Conservation (phyloP, 345 rosid species). For the Jatropha curcas region DNA sequence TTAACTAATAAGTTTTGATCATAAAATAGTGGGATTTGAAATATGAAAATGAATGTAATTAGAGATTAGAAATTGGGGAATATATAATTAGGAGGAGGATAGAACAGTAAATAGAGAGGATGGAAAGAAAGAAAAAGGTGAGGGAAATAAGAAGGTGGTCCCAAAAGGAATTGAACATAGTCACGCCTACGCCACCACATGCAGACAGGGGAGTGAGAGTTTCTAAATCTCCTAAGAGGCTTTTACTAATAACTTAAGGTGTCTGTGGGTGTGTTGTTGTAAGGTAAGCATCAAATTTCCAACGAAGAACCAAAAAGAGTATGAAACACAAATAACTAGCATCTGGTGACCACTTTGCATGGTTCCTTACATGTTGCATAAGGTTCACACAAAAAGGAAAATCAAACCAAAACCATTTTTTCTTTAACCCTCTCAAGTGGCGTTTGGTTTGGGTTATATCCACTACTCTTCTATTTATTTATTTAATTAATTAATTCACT, state of each 20-base stretch:
- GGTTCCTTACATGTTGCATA: constrained; percentile 15
- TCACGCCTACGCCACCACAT: constrained; percentile 53
- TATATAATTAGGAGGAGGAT: no score
- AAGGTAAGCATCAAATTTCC: constrained; percentile 42
- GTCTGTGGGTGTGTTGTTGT: constrained; percentile 11
- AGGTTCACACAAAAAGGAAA: constrained; percentile 17
- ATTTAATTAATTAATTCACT: no score
- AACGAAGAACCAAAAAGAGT: constrained; percentile 29
- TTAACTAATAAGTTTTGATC: no score
- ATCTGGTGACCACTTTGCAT: constrained; percentile 34
- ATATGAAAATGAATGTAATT: no score
- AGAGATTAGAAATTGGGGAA: no score
- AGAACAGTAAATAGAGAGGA: not conserved
- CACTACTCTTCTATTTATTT: no score
- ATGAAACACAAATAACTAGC: constrained; percentile 18
- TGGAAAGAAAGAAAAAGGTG: no score
- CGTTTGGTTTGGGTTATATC: no score
- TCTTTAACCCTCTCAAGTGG: no score
- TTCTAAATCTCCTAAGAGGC: constrained; percentile 16
- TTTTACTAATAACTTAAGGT: constrained; percentile 19
- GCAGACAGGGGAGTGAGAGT: constrained; percentile 30
- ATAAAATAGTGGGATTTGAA: no score
- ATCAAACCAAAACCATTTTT: no score
- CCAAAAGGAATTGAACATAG: constrained; percentile 50
- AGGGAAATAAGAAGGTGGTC: constrained; percentile 35